phyloP scores from a whole-genome alignment of 805 yeast species.

The Yamadazyma scolyti region DNA sequence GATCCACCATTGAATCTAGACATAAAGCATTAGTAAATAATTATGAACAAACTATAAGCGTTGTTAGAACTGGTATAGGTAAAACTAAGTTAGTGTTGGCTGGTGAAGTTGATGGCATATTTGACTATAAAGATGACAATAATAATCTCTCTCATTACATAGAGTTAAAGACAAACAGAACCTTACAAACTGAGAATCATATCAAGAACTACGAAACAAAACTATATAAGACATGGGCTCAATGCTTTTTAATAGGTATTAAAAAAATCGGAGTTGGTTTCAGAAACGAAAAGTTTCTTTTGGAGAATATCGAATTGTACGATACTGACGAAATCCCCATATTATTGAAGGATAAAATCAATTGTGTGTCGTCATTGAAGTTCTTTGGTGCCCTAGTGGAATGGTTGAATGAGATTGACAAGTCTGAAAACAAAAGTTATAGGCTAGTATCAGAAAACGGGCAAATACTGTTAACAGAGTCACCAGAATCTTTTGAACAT shows the following conservation, averaged over 20 bases:
- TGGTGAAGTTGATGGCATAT: constrained; percentile 90
- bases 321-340: constrained; percentile 77
- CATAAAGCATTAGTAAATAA: constrained; percentile 57
- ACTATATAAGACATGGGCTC: constrained; percentile 85
- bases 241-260: constrained; percentile 83
- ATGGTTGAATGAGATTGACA: constrained; percentile 61
- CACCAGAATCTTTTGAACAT: constrained; percentile 36
- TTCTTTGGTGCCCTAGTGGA: constrained; percentile 84
- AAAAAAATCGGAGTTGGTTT: constrained; percentile 82
- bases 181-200: constrained; percentile 53
- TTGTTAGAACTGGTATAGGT: constrained; percentile 86
- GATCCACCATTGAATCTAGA: constrained; percentile 68
- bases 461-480: constrained; percentile 36
- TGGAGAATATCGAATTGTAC: constrained; percentile 70
- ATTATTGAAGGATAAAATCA: constrained; percentile 56
- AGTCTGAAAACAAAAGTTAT: constrained; percentile 35
- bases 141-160: constrained; percentile 70
- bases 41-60: constrained; percentile 72
- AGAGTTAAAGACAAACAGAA: constrained; percentile 73
- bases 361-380: constrained; percentile 74
- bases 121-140: constrained; percentile 55
- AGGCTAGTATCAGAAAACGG: constrained; percentile 47
- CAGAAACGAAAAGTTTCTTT: constrained; percentile 66
- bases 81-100: constrained; percentile 63
- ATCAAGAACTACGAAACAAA: constrained; percentile 70